Percentiles rank a stretch among this genome's conserved stretches.
These are phyloP conservation scores for Pestalotiopsis fici DNA, from an alignment of 2,329 filamentous ascomycete genomes.

Conservation along the genomic window DNA sequence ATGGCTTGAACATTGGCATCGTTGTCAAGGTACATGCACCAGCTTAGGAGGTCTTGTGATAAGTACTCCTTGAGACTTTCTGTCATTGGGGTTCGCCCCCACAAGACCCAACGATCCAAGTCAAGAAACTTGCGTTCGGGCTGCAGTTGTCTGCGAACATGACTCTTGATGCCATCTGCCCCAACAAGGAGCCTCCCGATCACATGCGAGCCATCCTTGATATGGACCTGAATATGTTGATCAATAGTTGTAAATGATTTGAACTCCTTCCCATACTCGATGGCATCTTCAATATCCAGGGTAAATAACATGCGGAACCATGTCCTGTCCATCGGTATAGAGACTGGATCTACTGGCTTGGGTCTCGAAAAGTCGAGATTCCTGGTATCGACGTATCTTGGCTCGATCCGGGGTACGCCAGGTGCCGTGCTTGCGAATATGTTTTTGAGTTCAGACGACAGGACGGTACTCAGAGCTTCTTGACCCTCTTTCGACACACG, in stretches of 20 bases:
- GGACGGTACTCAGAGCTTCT: constrained; percentile 21
- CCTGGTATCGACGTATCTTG: constrained; percentile 27
- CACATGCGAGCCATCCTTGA: constrained; percentile 26
- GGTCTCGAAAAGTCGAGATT: constrained; percentile 22
- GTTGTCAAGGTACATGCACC: constrained; percentile 30
- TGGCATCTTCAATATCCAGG: constrained; percentile 23
- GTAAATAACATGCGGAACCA: constrained; percentile 29
- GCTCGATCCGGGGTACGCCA: constrained; percentile 17
- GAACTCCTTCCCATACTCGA: constrained; percentile 31
- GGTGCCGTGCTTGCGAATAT: constrained; percentile 22
- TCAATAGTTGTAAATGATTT: constrained; percentile 15
- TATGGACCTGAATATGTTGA: constrained; percentile 18
- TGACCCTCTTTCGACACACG: constrained; percentile 26
- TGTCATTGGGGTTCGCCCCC: constrained; percentile 29
- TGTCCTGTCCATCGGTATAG: constrained; percentile 27
- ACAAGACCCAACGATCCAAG: constrained; percentile 31
- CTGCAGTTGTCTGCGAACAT: constrained; percentile 30
- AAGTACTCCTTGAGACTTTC: constrained; percentile 18
- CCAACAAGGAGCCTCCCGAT: constrained; percentile 27
- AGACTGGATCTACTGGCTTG: constrained; percentile 14
- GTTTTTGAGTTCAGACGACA: constrained; percentile 22
- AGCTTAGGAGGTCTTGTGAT: constrained; percentile 23
- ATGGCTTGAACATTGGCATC: constrained; percentile 26
- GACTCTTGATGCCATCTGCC: constrained; percentile 30
- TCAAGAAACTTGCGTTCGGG: constrained; percentile 28